phyloP scores from a whole-genome alignment of 2,329 filamentous ascomycete genomes.

The Paecilomyces sp. region DNA sequence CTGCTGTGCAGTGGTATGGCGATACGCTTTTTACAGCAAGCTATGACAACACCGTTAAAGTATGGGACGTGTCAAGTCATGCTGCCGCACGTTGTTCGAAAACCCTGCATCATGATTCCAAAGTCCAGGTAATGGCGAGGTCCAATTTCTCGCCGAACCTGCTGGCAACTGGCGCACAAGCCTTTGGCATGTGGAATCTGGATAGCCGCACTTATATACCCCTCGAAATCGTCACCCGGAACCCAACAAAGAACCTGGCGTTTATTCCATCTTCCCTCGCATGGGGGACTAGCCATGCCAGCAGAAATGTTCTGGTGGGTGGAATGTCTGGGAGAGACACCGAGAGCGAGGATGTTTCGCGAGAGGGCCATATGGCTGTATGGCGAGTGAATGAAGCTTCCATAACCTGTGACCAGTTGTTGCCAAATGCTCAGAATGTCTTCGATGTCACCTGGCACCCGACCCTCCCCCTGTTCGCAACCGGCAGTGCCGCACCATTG shows the following conservation, averaged over 20 bases:
- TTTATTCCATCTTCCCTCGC: constrained; percentile 40
- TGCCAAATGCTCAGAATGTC: constrained; percentile 45
- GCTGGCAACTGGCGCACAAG: constrained; percentile 43
- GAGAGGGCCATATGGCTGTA: constrained; percentile 46
- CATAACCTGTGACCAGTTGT: constrained; percentile 29
- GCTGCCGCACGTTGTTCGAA: constrained; percentile 19
- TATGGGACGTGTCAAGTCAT: constrained; percentile 43
- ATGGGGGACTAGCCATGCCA: constrained; percentile 37
- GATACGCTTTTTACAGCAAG: constrained; percentile 46
- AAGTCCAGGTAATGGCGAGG: constrained; percentile 47
- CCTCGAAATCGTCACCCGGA: constrained; percentile 17
- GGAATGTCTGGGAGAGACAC: constrained; percentile 44
- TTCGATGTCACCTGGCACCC: constrained; percentile 56
- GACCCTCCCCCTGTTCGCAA: constrained; percentile 42
- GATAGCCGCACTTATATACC: constrained; percentile 13
- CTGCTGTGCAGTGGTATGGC: constrained; percentile 46
- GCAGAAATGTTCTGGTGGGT: constrained; percentile 43
- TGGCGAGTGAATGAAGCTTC: constrained; percentile 44
- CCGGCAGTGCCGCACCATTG: constrained; percentile 40
- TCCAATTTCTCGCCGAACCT: constrained; percentile 28
- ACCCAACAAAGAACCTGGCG: constrained; percentile 22
- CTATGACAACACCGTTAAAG: constrained; percentile 49
- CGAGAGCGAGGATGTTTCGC: constrained; percentile 23
- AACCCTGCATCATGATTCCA: constrained; percentile 38
- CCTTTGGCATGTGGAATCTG: constrained; percentile 29